These are phyloP conservation scores for Sporisorium graminicola DNA, from an alignment of 1,284 basidiomycete genomes.

Conservation along the genomic window DNA sequence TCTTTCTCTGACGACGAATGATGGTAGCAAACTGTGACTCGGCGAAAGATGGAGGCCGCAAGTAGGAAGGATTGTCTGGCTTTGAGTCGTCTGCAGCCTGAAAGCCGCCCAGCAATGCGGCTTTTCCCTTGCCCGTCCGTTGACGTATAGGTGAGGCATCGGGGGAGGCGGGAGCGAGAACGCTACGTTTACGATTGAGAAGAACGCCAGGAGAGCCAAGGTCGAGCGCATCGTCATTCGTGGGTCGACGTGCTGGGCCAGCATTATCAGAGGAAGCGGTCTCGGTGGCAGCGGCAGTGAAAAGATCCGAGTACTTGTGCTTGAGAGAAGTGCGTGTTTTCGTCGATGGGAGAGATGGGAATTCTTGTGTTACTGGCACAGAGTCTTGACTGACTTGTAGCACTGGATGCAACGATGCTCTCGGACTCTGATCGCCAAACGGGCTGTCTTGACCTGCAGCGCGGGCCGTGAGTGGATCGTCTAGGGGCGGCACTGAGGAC, in stretches of 20 bases:
- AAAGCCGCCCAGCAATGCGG: background rate
- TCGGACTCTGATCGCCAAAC: background rate
- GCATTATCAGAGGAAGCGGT: background rate
- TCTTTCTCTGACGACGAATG: conserved; percentile 55
- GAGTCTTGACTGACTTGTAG: background rate
- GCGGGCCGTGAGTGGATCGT: conserved; percentile 1
- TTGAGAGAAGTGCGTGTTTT: background rate
- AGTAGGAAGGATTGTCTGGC: background rate
- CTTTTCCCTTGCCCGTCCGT: conserved; percentile 22
- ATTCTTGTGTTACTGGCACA: background rate
- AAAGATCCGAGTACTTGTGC: background rate
- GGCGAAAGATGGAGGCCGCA: conserved; percentile 52
- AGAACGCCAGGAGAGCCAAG: background rate
- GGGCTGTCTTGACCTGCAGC: background rate
- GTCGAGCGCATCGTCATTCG: background rate
- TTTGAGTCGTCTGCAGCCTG: background rate
- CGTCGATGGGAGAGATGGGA: background rate
- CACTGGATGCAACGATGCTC: background rate
- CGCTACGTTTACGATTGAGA: background rate
- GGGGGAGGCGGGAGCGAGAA: background rate
- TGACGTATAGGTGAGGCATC: conserved; percentile 32
- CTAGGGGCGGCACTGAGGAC: background rate
- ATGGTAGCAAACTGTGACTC: conserved; percentile 62
- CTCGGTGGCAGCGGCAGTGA: background rate
- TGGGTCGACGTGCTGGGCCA: background rate